Evolutionary conservation across 2,329 filamentous ascomycete species (phyloP), one percentile per base, ranked within the genome.

Genomic region (Neofusicoccum ribis): DNA sequence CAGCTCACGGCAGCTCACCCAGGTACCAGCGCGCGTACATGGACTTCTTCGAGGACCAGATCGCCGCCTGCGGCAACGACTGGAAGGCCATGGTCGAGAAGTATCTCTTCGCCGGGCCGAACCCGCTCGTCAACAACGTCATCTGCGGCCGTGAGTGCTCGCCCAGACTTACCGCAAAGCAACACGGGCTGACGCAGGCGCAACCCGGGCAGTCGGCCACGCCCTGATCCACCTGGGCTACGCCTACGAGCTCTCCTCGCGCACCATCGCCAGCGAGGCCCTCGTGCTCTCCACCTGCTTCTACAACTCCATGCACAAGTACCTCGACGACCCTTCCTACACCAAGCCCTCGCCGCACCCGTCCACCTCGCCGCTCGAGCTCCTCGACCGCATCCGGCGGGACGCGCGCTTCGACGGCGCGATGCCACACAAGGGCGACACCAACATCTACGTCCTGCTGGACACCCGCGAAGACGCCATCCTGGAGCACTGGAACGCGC

Each of bases 181-280:
- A 1, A 5, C 5, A 5, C 6, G 1, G 27, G 27, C 27, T 31
- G 27, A 31, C 1, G 27, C 5, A 31, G 27, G 27, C 27, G 27
- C 14, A 3, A 6, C 3, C 17, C n/a, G 1, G 4, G 8, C 69
- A 94, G 91, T 97, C 67, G 94, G 90, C 20, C 92, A 97, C 72
- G 91, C 94, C 1, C 82, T 98, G n/a, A 95, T 98, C 67, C 95
- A 98, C 73, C 84, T 99, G 2, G 93, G 88, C 17, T 97, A 96
- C 74, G 94, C 93, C 9, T 94, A 90, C 73, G 94, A 99, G 80
- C 84, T 98, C 71, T 86, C 91, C 67, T 96, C 86, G 70, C 90
- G 89, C 66, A 94, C 96, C 69, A 75, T 98, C 23, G 93, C 89
- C 51, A 94, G 97, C 78, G 95, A 99, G 81, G 91, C 93, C 0